Conservation (phyloP, 345 rosid species). For the Bruguiera sexangula region DNA sequence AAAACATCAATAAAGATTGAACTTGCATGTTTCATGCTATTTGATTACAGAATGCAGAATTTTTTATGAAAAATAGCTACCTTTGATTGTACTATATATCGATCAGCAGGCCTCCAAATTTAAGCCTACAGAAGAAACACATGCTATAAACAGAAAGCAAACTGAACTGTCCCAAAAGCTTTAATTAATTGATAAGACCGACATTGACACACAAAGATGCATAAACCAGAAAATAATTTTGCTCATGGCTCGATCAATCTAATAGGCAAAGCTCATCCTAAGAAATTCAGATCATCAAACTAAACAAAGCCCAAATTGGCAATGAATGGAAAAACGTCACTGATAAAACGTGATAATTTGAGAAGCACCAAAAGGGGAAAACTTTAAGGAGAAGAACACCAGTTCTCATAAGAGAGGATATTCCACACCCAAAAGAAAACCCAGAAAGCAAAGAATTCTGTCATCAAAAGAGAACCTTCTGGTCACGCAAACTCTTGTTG, state of each 20-base stretch:
- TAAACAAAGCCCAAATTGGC: conserved; percentile 3
- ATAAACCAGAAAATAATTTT: background rate
- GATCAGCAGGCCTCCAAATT: conserved; percentile 44
- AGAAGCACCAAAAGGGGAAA: conserved; percentile 16
- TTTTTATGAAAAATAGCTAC: conserved; percentile 20
- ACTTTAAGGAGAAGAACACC: conserved; percentile 42
- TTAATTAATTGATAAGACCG: conserved; percentile 1
- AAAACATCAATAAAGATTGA: conserved; percentile 13
- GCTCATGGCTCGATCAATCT: conserved; percentile 8
- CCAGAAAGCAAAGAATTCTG: conserved; percentile 41
- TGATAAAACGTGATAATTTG: conserved; percentile 2
- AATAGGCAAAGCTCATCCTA: conserved; percentile 2
- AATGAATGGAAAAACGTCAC: conserved; percentile 13
- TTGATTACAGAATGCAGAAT: conserved; percentile 1
- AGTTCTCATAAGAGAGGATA: conserved; percentile 36
- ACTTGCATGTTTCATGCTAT: conserved; percentile 5
- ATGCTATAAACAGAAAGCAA: background rate
- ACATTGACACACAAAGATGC: background rate
- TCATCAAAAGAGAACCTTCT: conserved; percentile 30
- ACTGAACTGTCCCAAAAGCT: background rate
- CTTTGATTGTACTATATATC: conserved; percentile 24
- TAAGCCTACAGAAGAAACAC: conserved; percentile 42
- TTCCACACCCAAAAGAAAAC: conserved; percentile 37
- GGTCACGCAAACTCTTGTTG: conserved; percentile 44
- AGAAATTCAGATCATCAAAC: conserved; percentile 23